Evolutionary conservation across 1,284 basidiomycete species (phyloP).

Genomic region (Austroboletus olivaceoglutinosus): DNA sequence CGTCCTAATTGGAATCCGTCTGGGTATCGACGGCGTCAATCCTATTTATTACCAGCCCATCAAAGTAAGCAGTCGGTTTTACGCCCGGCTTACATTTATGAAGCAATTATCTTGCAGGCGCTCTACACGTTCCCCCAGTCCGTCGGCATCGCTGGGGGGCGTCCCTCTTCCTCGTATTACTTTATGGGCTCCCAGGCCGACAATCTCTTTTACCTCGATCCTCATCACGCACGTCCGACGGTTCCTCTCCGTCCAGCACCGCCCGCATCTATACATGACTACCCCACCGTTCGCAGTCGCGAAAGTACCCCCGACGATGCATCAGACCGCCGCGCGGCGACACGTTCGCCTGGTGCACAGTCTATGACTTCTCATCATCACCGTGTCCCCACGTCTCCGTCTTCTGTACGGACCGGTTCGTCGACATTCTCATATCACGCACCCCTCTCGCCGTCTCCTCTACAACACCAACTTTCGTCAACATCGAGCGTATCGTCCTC

Average conservation of each 20-base stretch:
- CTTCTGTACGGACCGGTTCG: conserved; percentile 51
- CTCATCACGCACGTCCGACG: conserved; percentile 84
- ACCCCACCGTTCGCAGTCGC: conserved; percentile 21
- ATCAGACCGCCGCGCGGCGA: conserved; percentile 26
- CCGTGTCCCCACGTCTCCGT: conserved; percentile 51
- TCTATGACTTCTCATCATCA: conserved; percentile 27
- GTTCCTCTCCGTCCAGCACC: conserved; percentile 72
- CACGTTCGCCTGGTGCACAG: conserved; percentile 20
- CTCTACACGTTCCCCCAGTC: conserved; percentile 94
- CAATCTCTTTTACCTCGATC: conserved; percentile 93
- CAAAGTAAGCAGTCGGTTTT: conserved; percentile 57
- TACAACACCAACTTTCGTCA: conserved; percentile 58
- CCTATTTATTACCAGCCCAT: conserved; percentile 93
- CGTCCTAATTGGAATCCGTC: conserved; percentile 80
- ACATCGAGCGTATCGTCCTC: conserved; percentile 37
- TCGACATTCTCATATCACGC: conserved; percentile 60
- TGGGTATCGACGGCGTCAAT: conserved; percentile 92
- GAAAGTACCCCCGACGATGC: conserved; percentile 30
- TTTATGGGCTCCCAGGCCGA: conserved; percentile 93
- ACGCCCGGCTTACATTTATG: not conserved
- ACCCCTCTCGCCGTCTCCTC: conserved; percentile 55
- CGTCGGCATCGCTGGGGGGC: conserved; percentile 93
- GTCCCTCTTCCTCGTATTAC: conserved; percentile 95
- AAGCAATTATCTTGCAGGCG: conserved; percentile 45
- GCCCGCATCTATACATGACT: conserved; percentile 18